Evolutionary conservation across 805 yeast species (phyloP).

Genomic region (Wickerhamiella domercqiae): DNA sequence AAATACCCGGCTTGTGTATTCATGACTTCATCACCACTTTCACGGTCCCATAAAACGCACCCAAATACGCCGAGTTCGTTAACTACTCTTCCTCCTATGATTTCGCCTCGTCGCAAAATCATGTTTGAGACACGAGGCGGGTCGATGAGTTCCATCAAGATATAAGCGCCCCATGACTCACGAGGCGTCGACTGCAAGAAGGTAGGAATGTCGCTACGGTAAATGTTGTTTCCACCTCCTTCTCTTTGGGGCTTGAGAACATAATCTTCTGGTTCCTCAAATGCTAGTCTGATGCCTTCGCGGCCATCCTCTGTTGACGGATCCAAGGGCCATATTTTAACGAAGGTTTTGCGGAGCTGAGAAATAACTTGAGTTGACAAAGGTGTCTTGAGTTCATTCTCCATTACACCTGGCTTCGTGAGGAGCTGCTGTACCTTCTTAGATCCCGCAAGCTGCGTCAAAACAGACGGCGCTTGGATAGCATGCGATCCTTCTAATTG

Average conservation of each 20-base stretch:
- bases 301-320: conserved; percentile 40
- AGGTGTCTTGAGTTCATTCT: conserved; percentile 29
- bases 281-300: conserved; percentile 49
- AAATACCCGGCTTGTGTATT: conserved; percentile 75
- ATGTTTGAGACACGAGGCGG: conserved; percentile 58
- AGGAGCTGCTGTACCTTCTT: conserved; percentile 87
- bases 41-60: conserved; percentile 55
- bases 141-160: conserved; percentile 82
- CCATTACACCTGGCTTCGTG: conserved; percentile 38
- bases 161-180: conserved; percentile 75
- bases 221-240: conserved; percentile 95
- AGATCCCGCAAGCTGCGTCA: conserved; percentile 84
- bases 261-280: conserved; percentile 48
- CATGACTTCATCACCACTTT: conserved; percentile 35
- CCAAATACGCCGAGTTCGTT: conserved; percentile 92
- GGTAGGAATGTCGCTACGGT: conserved; percentile 67
- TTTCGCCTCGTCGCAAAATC: conserved; percentile 50
- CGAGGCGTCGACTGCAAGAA: conserved; percentile 48
- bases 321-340: conserved; percentile 77
- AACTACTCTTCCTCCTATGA: conserved; percentile 57
- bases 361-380: conserved; percentile 19
- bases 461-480: conserved; percentile 78
- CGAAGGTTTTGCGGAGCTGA: conserved; percentile 47
- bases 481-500: conserved; percentile 60
- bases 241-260: conserved; percentile 97